phyloP scores from a whole-genome alignment of 2,329 filamentous ascomycete genomes.

The Ceratocystis cacaofunesta region DNA sequence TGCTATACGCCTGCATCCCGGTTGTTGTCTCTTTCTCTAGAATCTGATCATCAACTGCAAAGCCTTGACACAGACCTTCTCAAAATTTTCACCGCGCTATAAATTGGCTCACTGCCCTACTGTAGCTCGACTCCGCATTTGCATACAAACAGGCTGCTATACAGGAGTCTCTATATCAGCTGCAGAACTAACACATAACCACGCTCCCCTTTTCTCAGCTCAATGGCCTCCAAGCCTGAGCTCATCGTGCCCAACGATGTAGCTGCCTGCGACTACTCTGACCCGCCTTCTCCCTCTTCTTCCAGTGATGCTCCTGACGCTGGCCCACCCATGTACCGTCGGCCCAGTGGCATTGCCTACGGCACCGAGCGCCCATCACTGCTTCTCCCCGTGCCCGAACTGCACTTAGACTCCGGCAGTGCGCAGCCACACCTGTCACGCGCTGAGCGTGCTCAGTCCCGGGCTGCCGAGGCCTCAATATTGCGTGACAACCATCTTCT shows the following conservation, averaged over 20 bases:
- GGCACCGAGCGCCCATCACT: conserved; percentile 47
- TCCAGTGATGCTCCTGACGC: conserved; percentile 24
- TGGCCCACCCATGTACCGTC: conserved; percentile 49
- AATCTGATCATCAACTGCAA: background rate
- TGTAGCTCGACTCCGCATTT: background rate
- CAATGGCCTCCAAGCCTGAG: conserved; percentile 15
- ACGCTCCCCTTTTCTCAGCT: conserved; percentile 1
- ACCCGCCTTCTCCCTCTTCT: conserved; percentile 9
- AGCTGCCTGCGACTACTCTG: conserved; percentile 19
- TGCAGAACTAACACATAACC: background rate
- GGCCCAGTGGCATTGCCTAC: conserved; percentile 62
- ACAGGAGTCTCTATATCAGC: background rate
- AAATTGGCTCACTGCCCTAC: background rate
- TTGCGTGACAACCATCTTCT: conserved; percentile 50
- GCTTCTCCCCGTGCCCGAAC: conserved; percentile 48
- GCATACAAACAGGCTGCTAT: background rate
- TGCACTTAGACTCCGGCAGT: conserved; percentile 26
- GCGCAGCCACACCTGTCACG: conserved; percentile 31
- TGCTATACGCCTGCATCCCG: background rate
- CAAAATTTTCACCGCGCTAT: conserved; percentile 1
- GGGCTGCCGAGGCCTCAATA: conserved; percentile 44
- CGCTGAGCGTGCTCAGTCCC: conserved; percentile 40
- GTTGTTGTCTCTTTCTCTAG: background rate
- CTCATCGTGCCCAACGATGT: conserved; percentile 31
- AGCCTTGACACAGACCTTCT: background rate